These are phyloP conservation scores for Astraeus odoratus DNA, from an alignment of 768 basidiomycete species.

Conservation along the genomic window DNA sequence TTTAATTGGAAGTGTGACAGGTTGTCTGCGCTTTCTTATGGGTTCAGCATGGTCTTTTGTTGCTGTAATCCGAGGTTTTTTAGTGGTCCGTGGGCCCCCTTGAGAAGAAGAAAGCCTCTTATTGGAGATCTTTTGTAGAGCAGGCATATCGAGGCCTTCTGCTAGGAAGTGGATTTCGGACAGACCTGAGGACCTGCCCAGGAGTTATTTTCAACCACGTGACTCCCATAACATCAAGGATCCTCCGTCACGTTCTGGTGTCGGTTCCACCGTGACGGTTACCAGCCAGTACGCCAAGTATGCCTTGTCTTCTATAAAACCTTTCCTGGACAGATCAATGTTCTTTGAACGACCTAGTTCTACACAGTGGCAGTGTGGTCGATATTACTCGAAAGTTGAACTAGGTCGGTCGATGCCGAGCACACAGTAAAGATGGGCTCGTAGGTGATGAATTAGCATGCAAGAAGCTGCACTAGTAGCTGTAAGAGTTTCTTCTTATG, in stretches of 20 bases:
- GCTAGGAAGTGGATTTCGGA: neutral
- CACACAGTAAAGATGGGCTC: too few species aligned
- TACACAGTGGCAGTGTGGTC: too few species aligned
- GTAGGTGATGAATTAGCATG: too few species aligned
- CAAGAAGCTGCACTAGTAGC: too few species aligned
- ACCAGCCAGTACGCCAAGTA: too few species aligned
- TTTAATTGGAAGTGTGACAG: conserved; percentile 40
- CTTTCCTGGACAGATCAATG: too few species aligned
- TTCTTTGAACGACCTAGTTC: too few species aligned
- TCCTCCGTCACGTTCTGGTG: too few species aligned
- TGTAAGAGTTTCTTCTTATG: too few species aligned
- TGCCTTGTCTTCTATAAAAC: too few species aligned
- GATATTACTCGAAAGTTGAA: too few species aligned
- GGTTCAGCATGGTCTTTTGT: conserved; percentile 22
- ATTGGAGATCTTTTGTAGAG: conserved; percentile 35
- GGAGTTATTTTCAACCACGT: neutral
- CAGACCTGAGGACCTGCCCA: neutral
- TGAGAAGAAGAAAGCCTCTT: conserved; percentile 47
- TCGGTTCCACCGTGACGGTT: neutral
- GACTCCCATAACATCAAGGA: neutral
- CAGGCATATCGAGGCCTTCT: conserved; percentile 39
- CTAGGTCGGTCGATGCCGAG: too few species aligned
- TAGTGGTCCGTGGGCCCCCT: conserved; percentile 40
- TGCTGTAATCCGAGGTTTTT: conserved; percentile 42
- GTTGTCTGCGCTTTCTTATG: conserved; percentile 53